Evolutionary conservation across 116 monocot genomes (phyloP).

Genomic region (Trichopus zeylanicus): DNA sequence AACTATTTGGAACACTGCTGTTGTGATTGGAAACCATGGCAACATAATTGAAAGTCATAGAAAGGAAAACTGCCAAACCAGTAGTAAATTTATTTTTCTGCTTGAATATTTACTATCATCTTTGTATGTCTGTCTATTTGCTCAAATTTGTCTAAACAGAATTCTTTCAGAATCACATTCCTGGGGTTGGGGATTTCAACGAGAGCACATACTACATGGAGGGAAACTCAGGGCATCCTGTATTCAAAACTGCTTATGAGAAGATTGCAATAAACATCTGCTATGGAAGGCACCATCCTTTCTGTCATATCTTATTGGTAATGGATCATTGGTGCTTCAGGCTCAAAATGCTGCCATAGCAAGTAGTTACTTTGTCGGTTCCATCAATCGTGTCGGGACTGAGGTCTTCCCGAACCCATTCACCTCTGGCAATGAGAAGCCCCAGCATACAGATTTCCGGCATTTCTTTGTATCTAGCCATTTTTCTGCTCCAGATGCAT

Average conservation of each 20-base stretch:
- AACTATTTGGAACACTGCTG: slow-evolving; percentile 92
- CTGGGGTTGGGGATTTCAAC: slow-evolving; percentile 96
- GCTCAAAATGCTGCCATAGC: slow-evolving; percentile 93
- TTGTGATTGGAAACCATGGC: slow-evolving; percentile 88
- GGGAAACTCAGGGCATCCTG: slow-evolving; percentile 93
- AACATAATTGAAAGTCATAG: slow-evolving; percentile 91
- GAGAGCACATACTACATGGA: slow-evolving; percentile 99
- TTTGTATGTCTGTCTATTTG: not conserved
- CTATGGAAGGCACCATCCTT: slow-evolving; percentile 92
- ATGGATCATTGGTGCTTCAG: slow-evolving; percentile 28
- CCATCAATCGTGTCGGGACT: slow-evolving; percentile 89
- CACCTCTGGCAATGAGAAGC: slow-evolving; percentile 96
- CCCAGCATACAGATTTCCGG: slow-evolving; percentile 76
- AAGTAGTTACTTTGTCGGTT: slow-evolving; percentile 83
- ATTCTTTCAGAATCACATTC: slow-evolving; percentile 87
- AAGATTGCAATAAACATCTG: slow-evolving; percentile 94
- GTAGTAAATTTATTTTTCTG: not conserved
- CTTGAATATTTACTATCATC: not conserved
- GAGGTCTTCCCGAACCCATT: slow-evolving; percentile 92
- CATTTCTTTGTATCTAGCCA: slow-evolving; percentile 92
- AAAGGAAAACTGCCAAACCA: slow-evolving; percentile 41
- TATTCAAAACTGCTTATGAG: slow-evolving; percentile 90
- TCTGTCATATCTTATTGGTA: slow-evolving; percentile 4
- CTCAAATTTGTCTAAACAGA: not conserved
- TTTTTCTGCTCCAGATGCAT: slow-evolving; percentile 87